Percentiles rank a stretch among this genome's conserved stretches.
These are phyloP conservation scores for Sarcodon sp. DNA, from an alignment of 768 basidiomycete species.

Conservation along the genomic window DNA sequence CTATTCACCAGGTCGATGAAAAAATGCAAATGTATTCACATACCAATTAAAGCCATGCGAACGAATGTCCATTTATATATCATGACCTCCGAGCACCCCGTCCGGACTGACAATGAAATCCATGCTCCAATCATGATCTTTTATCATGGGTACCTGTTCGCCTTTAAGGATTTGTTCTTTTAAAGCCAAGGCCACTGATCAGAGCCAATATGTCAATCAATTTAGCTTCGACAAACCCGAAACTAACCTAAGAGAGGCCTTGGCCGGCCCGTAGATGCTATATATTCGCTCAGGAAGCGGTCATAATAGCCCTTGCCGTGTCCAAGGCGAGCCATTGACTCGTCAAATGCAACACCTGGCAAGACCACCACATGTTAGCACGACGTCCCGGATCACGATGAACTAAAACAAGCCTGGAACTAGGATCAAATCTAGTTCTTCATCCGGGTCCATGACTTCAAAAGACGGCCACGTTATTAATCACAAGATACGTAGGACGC, in stretches of 20 bases:
- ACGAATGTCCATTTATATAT: too few relatives aligned
- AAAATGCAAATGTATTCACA: not conserved
- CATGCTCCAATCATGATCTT: slow-evolving; percentile 48
- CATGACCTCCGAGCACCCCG: slow-evolving; percentile 13
- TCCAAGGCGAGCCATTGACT: slow-evolving; percentile 53
- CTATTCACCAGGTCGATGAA: slow-evolving; percentile 6
- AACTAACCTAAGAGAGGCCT: slow-evolving; percentile 47
- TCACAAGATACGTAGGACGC: slow-evolving; percentile 4
- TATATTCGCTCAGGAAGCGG: slow-evolving; percentile 50
- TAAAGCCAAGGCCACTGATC: slow-evolving; percentile 49
- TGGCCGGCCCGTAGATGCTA: slow-evolving; percentile 20
- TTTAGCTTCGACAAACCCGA: slow-evolving; percentile 2
- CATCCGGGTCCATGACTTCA: slow-evolving; percentile 12
- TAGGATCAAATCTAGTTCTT: slow-evolving; percentile 48
- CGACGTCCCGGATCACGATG: not conserved
- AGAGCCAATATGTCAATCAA: slow-evolving; percentile 3
- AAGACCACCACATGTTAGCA: not conserved
- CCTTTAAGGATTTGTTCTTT: slow-evolving; percentile 46
- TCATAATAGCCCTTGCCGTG: slow-evolving; percentile 84
- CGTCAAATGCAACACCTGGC: slow-evolving; percentile 67
- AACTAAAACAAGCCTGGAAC: slow-evolving; percentile 39
- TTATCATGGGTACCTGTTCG: slow-evolving; percentile 35
- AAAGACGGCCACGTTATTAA: not conserved
- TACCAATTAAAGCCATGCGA: not conserved
- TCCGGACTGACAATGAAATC: slow-evolving; percentile 44